Evolutionary conservation across 768 basidiomycete genomes (phyloP).

Genomic region (Dioszegia crocea): DNA sequence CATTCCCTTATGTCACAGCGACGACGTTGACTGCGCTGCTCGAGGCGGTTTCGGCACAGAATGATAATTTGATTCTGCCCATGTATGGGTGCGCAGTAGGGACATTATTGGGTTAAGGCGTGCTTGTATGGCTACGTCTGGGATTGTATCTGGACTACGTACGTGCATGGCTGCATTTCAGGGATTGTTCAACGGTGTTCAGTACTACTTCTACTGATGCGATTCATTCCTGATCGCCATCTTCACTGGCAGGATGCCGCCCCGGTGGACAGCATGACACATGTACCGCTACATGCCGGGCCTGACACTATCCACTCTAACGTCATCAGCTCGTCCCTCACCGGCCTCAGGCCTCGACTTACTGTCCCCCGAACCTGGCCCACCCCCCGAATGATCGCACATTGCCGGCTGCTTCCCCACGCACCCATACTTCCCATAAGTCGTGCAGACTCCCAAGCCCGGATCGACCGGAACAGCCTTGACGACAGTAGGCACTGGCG

Average conservation of each 20-base stretch:
- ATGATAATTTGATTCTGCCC: slow-evolving; percentile 96
- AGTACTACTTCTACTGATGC: too few species aligned
- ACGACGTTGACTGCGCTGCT: slow-evolving; percentile 66
- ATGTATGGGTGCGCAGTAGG: slow-evolving; percentile 91
- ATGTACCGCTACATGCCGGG: not conserved
- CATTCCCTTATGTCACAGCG: slow-evolving; percentile 62
- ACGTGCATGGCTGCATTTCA: too few species aligned
- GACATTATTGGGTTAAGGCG: slow-evolving; percentile 55
- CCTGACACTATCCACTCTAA: not conserved
- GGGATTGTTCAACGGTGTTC: too few species aligned
- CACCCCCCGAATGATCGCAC: not conserved
- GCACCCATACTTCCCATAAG: not conserved
- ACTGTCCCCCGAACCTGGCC: not conserved
- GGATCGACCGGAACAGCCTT: too few species aligned
- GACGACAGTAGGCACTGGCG: too few species aligned
- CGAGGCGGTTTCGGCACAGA: slow-evolving; percentile 90
- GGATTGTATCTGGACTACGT: too few species aligned
- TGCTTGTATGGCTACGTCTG: not conserved
- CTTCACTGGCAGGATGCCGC: too few species aligned
- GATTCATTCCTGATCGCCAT: too few species aligned
- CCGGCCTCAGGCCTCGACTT: not conserved
- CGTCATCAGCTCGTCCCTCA: not conserved
- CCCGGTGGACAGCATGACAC: not conserved
- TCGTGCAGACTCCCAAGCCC: not conserved
- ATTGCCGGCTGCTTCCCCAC: slow-evolving; percentile 5